A percentile compares a stretch with the other conserved stretches of the same genome.
These are phyloP conservation scores for Debaryomyces sp. DNA, from an alignment of 1,139 yeast species.

Conservation along the genomic window DNA sequence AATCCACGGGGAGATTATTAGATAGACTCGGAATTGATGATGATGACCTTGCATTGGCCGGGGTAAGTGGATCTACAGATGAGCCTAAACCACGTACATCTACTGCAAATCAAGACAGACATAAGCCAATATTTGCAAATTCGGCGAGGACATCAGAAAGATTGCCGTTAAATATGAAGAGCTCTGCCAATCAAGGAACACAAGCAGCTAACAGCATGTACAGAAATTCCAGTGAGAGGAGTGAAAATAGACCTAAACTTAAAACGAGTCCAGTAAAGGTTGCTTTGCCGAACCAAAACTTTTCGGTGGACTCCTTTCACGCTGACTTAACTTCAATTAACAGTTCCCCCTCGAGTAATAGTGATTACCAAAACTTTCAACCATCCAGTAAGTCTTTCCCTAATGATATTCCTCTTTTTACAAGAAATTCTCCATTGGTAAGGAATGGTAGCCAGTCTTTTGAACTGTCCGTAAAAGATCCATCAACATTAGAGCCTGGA, in stretches of 20 bases:
- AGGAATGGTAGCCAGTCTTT: not conserved
- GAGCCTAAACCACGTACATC: not conserved
- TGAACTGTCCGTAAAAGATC: slow-evolving; percentile 10
- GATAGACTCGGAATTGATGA: slow-evolving; percentile 32
- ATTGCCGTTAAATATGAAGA: not conserved
- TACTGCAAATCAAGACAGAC: not conserved
- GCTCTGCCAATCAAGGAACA: not conserved
- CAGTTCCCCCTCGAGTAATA: not conserved
- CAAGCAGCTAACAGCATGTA: not conserved
- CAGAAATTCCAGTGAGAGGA: not conserved
- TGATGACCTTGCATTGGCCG: slow-evolving; percentile 3
- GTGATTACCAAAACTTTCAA: not conserved
- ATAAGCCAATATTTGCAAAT: slow-evolving; percentile 1
- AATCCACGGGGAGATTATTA: slow-evolving; percentile 31
- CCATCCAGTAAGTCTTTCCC: not conserved
- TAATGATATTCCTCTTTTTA: slow-evolving; percentile 1
- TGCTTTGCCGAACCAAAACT: slow-evolving; percentile 25
- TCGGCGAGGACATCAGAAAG: slow-evolving; percentile 1
- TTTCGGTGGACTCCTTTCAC: slow-evolving; percentile 32
- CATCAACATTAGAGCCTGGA: slow-evolving; percentile 5
- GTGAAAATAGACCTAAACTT: not conserved
- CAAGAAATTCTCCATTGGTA: not conserved
- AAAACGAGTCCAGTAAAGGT: slow-evolving; percentile 22
- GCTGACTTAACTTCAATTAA: slow-evolving; percentile 25
- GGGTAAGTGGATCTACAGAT: not conserved